These are phyloP conservation scores for Magnolia changhungtana DNA, from an alignment of 164 flowering plant genomes.

Conservation along the genomic window DNA sequence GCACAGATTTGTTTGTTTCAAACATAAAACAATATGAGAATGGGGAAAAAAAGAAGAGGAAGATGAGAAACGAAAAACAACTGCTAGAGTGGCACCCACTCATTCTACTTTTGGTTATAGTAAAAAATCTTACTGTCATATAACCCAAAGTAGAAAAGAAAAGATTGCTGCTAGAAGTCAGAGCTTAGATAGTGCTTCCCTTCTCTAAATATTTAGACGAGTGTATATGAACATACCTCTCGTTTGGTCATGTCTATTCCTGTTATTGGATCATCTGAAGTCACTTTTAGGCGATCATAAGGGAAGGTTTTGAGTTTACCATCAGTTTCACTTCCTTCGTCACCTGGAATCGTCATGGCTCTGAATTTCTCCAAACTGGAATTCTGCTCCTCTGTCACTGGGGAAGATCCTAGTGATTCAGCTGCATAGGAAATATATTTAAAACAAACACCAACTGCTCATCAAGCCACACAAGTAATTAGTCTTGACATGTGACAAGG, in stretches of 20 bases:
- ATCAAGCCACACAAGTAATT: neutral
- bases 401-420: conserved; percentile 9
- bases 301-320: conserved; percentile 29
- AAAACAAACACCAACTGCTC: neutral
- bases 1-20: neutral
- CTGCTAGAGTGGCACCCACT: neutral
- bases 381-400: conserved; percentile 3
- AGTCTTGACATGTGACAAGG: neutral
- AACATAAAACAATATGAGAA: too few species aligned
- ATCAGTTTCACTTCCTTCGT: conserved; percentile 16
- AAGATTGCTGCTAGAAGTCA: neutral
- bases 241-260: conserved; percentile 64
- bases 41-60: neutral
- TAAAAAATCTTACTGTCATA: neutral
- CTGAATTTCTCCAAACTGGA: conserved; percentile 5
- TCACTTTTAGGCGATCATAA: conserved; percentile 49
- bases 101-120: neutral
- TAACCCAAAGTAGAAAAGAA: neutral
- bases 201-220: neutral
- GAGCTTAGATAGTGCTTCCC: neutral
- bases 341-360: neutral
- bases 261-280: conserved; percentile 34
- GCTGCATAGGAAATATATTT: conserved; percentile 6
- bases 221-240: conserved; percentile 46
- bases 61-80: too few species aligned